A percentile compares a stretch with the other conserved stretches of the same genome.
These are phyloP conservation scores for Pleomassaria siparia DNA, from an alignment of 2,329 filamentous ascomycete genomes.

Conservation along the genomic window DNA sequence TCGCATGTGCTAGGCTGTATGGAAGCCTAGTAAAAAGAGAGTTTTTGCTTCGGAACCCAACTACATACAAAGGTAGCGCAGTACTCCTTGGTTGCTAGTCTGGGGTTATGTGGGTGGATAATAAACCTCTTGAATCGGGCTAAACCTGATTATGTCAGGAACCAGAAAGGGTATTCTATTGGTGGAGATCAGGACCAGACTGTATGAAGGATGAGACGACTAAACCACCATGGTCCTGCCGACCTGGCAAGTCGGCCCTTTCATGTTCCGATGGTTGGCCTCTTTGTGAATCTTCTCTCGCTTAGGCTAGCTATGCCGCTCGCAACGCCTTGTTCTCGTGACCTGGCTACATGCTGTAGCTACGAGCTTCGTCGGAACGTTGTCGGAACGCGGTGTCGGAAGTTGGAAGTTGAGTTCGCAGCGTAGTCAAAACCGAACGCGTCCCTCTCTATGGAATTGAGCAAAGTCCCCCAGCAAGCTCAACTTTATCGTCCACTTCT, in stretches of 20 bases:
- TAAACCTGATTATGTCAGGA: too few species aligned
- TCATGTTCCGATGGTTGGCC: not conserved
- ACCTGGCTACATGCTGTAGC: not conserved
- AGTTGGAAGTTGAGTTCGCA: not conserved
- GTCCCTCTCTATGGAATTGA: not conserved
- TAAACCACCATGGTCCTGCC: not conserved
- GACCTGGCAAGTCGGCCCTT: not conserved
- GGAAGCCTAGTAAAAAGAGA: too few species aligned
- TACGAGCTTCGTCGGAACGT: not conserved
- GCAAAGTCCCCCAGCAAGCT: not conserved
- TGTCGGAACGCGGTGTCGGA: not conserved
- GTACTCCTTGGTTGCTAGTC: too few species aligned
- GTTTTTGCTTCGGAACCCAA: too few species aligned
- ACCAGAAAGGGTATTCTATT: too few species aligned
- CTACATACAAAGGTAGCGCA: too few species aligned
- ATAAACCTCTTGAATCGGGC: too few species aligned
- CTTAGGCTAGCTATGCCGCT: not conserved
- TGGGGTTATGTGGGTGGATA: too few species aligned
- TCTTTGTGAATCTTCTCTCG: not conserved
- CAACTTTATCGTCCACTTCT: not conserved
- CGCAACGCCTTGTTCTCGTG: not conserved
- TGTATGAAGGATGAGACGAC: too few species aligned
- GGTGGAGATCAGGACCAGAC: too few species aligned
- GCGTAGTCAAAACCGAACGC: not conserved
- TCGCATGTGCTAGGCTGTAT: not conserved